phyloP scores from a whole-genome alignment of 306 rosid genomes.

The Echinosophora koreensis region DNA sequence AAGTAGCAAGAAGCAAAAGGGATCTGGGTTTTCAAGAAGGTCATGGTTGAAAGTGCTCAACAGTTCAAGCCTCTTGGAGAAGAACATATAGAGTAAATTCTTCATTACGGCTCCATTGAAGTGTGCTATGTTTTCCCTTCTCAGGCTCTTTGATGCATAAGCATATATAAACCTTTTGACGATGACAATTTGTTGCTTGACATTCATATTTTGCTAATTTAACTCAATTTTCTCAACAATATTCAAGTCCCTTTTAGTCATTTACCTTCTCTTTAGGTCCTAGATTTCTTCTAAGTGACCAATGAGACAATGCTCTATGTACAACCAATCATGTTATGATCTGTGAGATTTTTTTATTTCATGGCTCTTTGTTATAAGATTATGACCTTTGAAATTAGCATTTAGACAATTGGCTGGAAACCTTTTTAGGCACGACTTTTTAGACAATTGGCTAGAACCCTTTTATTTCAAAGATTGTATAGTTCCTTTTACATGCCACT shows the following conservation, averaged over 20 bases:
- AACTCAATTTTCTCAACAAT: constrained; percentile 56
- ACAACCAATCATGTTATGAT: constrained; percentile 52
- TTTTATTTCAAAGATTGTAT: constrained; percentile 49
- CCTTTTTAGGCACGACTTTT: constrained; percentile 45
- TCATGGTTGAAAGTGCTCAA: constrained; percentile 61
- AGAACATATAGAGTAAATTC: constrained; percentile 88
- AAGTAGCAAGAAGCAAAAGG: constrained; percentile 49
- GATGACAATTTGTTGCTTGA: constrained; percentile 14
- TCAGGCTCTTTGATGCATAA: constrained; percentile 43
- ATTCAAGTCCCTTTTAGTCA: constrained; percentile 1
- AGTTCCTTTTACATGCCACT: constrained; percentile 49
- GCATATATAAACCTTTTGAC: neutral
- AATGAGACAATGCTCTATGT: constrained; percentile 60
- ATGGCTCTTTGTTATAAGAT: constrained; percentile 44
- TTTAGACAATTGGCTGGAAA: too few relatives aligned
- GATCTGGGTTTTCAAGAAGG: constrained; percentile 61
- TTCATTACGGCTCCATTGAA: constrained; percentile 84
- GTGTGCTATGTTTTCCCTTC: constrained; percentile 60
- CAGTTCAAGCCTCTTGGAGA: constrained; percentile 76
- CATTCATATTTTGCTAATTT: constrained; percentile 59
- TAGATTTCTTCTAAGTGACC: constrained; percentile 57
- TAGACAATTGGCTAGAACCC: constrained; percentile 38
- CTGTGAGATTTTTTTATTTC: constrained; percentile 46
- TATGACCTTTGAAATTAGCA: constrained; percentile 24
- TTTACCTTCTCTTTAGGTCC: constrained; percentile 42